Percentiles rank a stretch among this genome's conserved stretches.
These are phyloP conservation scores for Adansonia madagascariensis DNA, from an alignment of 441 rosid species.

Conservation along the genomic window DNA sequence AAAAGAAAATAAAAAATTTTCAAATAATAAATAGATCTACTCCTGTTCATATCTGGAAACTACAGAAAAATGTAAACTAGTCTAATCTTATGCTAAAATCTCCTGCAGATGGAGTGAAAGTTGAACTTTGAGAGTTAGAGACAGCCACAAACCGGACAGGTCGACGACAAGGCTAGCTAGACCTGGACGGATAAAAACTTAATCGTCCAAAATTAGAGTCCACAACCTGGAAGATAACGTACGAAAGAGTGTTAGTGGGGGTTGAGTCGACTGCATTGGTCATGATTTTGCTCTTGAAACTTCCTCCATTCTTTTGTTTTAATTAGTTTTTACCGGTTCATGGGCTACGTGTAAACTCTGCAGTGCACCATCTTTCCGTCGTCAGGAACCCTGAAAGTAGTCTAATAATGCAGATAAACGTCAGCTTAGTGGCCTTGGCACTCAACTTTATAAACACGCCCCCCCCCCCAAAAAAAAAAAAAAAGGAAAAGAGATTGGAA, in stretches of 20 bases:
- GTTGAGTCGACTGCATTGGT: neutral
- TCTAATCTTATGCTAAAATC: too few species aligned
- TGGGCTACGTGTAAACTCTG: slow-evolving; percentile 23
- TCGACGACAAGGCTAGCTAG: too few species aligned
- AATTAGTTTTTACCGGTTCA: neutral
- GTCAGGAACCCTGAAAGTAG: neutral
- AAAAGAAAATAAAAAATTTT: too few species aligned
- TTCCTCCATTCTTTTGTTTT: neutral
- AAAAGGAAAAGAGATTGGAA: neutral
- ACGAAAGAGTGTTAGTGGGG: neutral
- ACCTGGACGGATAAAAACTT: too few species aligned
- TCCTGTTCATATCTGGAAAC: too few species aligned
- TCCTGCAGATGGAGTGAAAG: too few species aligned
- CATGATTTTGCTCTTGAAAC: neutral
- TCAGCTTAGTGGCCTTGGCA: slow-evolving; percentile 29
- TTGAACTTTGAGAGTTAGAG: too few species aligned
- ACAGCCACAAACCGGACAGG: too few species aligned
- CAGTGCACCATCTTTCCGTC: neutral
- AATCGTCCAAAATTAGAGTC: neutral
- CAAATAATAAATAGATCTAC: too few species aligned
- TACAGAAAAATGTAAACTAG: too few species aligned
- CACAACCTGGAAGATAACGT: neutral
- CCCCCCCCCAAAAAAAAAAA: too few species aligned
- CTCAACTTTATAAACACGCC: slow-evolving; percentile 4
- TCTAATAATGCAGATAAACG: slow-evolving; percentile 18